Evolutionary conservation across 2,329 filamentous ascomycete genomes (phyloP).

Genomic region (Trematosphaeria pertusa): DNA sequence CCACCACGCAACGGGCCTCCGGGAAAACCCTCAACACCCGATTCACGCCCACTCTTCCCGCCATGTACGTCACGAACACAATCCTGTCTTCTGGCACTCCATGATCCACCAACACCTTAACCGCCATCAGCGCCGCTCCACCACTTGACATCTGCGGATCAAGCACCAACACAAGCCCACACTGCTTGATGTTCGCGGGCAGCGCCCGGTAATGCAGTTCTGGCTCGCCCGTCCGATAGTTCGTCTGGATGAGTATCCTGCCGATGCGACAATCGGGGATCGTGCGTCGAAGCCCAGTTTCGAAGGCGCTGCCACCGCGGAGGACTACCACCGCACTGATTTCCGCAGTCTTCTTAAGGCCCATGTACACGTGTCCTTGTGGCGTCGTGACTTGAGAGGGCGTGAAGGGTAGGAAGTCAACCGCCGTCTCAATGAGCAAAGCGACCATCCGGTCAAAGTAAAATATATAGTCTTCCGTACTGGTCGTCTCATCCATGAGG

Average conservation of each 20-base stretch:
- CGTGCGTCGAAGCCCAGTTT: constrained; percentile 85
- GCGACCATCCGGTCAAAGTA: constrained; percentile 91
- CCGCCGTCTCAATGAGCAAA: constrained; percentile 76
- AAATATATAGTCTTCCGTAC: constrained; percentile 92
- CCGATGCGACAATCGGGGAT: constrained; percentile 93
- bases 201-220: constrained; percentile 90
- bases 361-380: constrained; percentile 71
- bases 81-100: constrained; percentile 85
- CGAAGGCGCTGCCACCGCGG: constrained; percentile 86
- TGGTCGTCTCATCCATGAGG: constrained; percentile 79
- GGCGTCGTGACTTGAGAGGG: constrained; percentile 73
- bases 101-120: constrained; percentile 93
- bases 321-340: constrained; percentile 79
- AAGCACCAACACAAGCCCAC: constrained; percentile 83
- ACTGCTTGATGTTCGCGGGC: constrained; percentile 70
- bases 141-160: constrained; percentile 96
- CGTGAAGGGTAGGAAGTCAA: constrained; percentile 67
- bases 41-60: constrained; percentile 82
- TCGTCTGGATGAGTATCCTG: constrained; percentile 88
- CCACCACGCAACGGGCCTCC: constrained; percentile 83
- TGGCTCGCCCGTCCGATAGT: constrained; percentile 73
- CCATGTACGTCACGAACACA: constrained; percentile 91
- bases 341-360: constrained; percentile 73
- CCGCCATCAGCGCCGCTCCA: constrained; percentile 87
- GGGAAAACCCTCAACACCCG: constrained; percentile 89